These are phyloP conservation scores for Moesziomyces parantarcticus DNA, from an alignment of 1,284 basidiomycete genomes.

Conservation along the genomic window DNA sequence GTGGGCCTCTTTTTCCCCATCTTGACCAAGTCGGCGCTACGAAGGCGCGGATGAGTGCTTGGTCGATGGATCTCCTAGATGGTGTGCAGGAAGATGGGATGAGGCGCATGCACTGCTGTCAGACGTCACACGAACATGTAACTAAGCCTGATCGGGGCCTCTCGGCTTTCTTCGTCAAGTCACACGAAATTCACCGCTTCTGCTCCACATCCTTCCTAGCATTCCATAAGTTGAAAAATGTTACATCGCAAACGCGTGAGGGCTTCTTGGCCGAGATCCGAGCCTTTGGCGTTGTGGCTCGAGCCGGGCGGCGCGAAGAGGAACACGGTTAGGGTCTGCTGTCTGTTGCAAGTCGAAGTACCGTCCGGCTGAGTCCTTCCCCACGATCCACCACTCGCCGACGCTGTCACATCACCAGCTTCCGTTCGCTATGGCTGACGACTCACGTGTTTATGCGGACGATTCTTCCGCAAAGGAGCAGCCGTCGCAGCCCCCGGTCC, in stretches of 20 bases:
- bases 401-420: background rate
- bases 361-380: too few relatives aligned
- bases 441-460: constrained; percentile 15
- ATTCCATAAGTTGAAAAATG: background rate
- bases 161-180: background rate
- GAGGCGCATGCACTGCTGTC: background rate
- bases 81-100: background rate
- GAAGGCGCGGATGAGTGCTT: background rate
- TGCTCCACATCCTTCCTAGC: background rate
- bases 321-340: background rate
- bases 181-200: background rate
- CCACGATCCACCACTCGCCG: too few relatives aligned
- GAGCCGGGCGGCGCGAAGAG: background rate
- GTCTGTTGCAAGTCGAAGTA: too few relatives aligned
- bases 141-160: too few relatives aligned
- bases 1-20: constrained; percentile 64
- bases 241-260: background rate
- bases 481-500: constrained; percentile 17
- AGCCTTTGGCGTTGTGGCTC: background rate
- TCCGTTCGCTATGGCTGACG: background rate
- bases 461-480: constrained; percentile 10
- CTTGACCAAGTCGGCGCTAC: background rate
- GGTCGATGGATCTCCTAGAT: constrained; percentile 3
- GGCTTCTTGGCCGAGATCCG: background rate
- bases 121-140: constrained; percentile 12